Conservation (phyloP, 2,329 filamentous ascomycete species). For the Penicillium sp. region DNA sequence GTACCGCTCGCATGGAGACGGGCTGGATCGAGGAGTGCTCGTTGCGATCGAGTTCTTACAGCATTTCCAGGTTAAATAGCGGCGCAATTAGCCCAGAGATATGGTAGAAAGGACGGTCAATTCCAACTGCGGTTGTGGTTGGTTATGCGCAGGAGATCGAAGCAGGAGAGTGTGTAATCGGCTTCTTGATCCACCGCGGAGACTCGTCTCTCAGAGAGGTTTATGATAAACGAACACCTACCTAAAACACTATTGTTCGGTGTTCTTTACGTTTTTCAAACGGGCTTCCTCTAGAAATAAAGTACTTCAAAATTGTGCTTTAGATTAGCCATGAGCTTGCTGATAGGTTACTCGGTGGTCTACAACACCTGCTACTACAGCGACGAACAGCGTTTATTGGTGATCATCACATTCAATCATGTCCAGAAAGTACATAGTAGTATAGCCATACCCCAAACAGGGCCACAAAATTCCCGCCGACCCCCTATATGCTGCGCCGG, state of each 20-base stretch:
- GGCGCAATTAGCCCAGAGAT: neutral
- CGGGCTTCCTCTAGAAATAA: no score
- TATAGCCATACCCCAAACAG: slow-evolving; percentile 15
- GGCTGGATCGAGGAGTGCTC: slow-evolving; percentile 26
- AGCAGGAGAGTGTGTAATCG: slow-evolving; percentile 15
- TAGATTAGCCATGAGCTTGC: neutral
- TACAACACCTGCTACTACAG: neutral
- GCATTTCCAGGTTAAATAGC: slow-evolving; percentile 27
- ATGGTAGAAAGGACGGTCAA: slow-evolving; percentile 1
- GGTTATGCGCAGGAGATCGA: slow-evolving; percentile 10
- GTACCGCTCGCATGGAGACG: slow-evolving; percentile 67
- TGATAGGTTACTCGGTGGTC: neutral
- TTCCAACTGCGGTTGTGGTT: slow-evolving; percentile 3
- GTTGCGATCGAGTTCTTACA: slow-evolving; percentile 29
- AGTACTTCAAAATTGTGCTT: no score
- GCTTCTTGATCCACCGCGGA: slow-evolving; percentile 13
- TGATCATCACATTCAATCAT: slow-evolving; percentile 21
- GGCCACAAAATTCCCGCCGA: slow-evolving; percentile 6
- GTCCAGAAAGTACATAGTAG: slow-evolving; percentile 13
- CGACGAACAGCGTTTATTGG: neutral
- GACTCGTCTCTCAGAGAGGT: neutral
- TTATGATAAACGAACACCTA: no score
- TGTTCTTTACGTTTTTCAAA: no score
- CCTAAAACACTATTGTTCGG: no score
- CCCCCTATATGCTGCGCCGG: slow-evolving; percentile 22